phyloP scores from a whole-genome alignment of 129 eudicot genomes.

The Deinandra increscens region DNA sequence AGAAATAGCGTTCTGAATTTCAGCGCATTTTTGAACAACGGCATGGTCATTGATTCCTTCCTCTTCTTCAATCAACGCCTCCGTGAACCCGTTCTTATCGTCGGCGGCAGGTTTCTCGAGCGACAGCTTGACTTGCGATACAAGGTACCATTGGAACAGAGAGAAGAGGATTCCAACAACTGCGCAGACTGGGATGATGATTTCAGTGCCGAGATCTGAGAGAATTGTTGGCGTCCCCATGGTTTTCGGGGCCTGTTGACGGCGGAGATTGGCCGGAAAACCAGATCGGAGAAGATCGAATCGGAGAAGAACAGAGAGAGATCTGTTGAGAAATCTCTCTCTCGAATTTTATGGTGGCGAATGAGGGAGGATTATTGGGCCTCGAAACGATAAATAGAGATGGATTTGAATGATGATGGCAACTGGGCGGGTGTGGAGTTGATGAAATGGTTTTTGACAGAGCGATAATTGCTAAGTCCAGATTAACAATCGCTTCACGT shows the following conservation, averaged over 20 bases:
- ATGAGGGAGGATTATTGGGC: constrained; percentile 6
- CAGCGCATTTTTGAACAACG: constrained; percentile 63
- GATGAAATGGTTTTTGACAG: constrained; percentile 15
- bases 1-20: constrained; percentile 63
- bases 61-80: constrained; percentile 62
- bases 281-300: not conserved
- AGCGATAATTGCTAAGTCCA: not conserved
- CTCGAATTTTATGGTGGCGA: constrained; percentile 24
- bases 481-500: not conserved
- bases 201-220: constrained; percentile 61
- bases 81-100: constrained; percentile 45
- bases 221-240: constrained; percentile 48
- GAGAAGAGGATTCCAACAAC: constrained; percentile 61
- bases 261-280: constrained; percentile 18
- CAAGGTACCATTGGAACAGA: constrained; percentile 60
- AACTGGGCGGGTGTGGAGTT: constrained; percentile 31
- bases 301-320: constrained; percentile 16
- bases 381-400: constrained; percentile 33
- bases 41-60: constrained; percentile 55
- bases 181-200: constrained; percentile 62
- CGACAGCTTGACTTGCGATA: constrained; percentile 51
- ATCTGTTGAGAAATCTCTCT: not conserved
- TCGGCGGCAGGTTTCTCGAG: constrained; percentile 25
- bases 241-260: constrained; percentile 3
- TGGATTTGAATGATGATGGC: constrained; percentile 28